Percentiles rank a stretch among this genome's conserved stretches.
These are phyloP conservation scores for Adansonia digitata DNA, from an alignment of 345 rosid genomes.

Conservation along the genomic window DNA sequence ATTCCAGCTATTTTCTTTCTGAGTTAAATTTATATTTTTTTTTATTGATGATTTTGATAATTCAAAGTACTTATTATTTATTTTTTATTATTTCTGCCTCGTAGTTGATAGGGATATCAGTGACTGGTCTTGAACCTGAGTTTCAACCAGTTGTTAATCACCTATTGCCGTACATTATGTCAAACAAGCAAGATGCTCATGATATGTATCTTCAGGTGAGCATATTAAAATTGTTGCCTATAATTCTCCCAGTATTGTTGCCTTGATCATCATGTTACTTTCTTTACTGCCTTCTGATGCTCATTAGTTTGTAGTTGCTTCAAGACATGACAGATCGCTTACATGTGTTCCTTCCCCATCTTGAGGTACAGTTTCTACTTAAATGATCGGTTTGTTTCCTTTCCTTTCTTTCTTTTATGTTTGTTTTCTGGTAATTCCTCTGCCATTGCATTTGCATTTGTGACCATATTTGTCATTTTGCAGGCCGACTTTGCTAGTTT, in stretches of 20 bases:
- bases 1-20: neutral
- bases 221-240: neutral
- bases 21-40: neutral
- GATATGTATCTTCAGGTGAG: conserved; percentile 79
- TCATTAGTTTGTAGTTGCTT: conserved; percentile 57
- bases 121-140: conserved; percentile 72
- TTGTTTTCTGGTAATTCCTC: neutral
- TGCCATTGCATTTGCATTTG: neutral
- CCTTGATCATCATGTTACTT: conserved; percentile 18
- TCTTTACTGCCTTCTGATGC: conserved; percentile 34
- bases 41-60: neutral
- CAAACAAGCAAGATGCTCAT: conserved; percentile 70
- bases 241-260: neutral
- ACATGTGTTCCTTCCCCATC: conserved; percentile 72
- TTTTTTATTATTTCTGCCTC: conserved; percentile 12
- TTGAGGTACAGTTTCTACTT: conserved; percentile 50
- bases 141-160: conserved; percentile 81
- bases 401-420: conserved; percentile 5
- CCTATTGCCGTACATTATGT: conserved; percentile 56
- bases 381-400: conserved; percentile 1
- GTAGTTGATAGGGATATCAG: conserved; percentile 73
- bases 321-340: conserved; percentile 70
- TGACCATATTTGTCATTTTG: conserved; percentile 9
- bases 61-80: neutral
- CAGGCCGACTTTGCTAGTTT: conserved; percentile 63